Evolutionary conservation across 2,329 filamentous ascomycete genomes (phyloP), one percentile per base, ranked within the genome.

Genomic region (Stachybotrys chlorohalonatus): DNA sequence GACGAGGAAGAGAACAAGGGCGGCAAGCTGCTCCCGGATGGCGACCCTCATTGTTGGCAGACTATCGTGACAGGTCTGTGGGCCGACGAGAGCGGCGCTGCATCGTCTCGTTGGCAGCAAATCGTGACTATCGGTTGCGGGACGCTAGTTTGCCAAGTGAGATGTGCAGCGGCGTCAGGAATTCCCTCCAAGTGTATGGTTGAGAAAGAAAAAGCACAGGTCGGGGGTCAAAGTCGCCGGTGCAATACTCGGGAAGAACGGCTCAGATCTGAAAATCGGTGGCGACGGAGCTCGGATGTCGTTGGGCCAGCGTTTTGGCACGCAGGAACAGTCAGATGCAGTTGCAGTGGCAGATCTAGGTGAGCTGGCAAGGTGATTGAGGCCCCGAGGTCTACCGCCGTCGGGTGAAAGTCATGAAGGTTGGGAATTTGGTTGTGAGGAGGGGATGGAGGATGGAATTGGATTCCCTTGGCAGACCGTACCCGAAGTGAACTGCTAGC

Each of bases 1-100:
- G 51, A 90, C 85, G 56, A 87, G 83, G 56, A 90, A 66, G 60
- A 94, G 76, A 64, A 96, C 89, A 59, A 96, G 79, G 69, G 85
- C 78, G 61, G 84, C 89, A 63, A 96, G 80, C 80, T 96, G 92
- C 73, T 92, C 86, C 62, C 90, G 83, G 65, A 96, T 96, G 55
- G 88, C 86, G 68, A 96, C 83, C 70, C 90, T 84, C 89, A 96
- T 93, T 56, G 54, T 68, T 58, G 63, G 60, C 59, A 62, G 61
- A 57, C 57, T 65, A 63, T 52, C 57, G 58, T 51, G 56, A 55
- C 58, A 54, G 55, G 56, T 53, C 51, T 50, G 54, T 58, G 51
- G 57, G 55, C 52, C 53, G 55, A 60, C 54, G 56, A 49, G 55
- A 58, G 52, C 57, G 63, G 63, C 61, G 56, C 63, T 60, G 63